A percentile compares a stretch with the other conserved stretches of the same genome.
These are phyloP conservation scores for Draba incana DNA, from an alignment of 345 rosid genomes.

Conservation along the genomic window DNA sequence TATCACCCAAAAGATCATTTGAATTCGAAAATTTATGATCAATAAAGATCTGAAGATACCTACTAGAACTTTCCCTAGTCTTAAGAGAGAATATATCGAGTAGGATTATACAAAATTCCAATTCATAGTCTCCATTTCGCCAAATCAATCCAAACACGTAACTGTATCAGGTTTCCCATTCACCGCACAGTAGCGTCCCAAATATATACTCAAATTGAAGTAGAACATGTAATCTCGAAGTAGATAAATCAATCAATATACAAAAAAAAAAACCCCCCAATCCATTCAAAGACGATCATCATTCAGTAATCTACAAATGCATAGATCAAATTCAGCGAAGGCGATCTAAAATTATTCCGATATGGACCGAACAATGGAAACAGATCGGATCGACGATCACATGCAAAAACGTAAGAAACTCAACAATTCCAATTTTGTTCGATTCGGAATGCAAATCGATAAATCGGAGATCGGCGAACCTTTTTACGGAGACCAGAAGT, in stretches of 20 bases:
- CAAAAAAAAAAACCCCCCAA: neutral
- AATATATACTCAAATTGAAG: neutral
- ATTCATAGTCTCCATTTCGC: neutral
- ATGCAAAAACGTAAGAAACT: too few relatives aligned
- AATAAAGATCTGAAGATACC: neutral
- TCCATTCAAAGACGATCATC: neutral
- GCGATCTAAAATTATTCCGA: too few relatives aligned
- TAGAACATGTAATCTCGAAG: neutral
- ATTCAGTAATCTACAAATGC: neutral
- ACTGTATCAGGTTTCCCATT: neutral
- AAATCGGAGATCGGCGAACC: conserved; percentile 48
- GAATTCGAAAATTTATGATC: too few relatives aligned
- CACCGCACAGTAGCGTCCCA: conserved; percentile 1
- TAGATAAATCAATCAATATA: neutral
- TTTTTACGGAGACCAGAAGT: conserved; percentile 99
- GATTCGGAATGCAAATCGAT: neutral
- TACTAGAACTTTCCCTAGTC: neutral
- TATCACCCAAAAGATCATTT: too few relatives aligned
- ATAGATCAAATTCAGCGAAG: conserved; percentile 16
- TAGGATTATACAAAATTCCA: neutral
- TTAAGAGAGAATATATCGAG: neutral
- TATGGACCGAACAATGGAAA: neutral
- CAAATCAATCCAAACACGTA: conserved; percentile 9
- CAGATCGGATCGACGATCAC: conserved; percentile 33
- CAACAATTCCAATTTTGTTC: neutral